These are phyloP conservation scores for Stephania cephalantha DNA, from an alignment of 164 flowering plant genomes.

Conservation along the genomic window DNA sequence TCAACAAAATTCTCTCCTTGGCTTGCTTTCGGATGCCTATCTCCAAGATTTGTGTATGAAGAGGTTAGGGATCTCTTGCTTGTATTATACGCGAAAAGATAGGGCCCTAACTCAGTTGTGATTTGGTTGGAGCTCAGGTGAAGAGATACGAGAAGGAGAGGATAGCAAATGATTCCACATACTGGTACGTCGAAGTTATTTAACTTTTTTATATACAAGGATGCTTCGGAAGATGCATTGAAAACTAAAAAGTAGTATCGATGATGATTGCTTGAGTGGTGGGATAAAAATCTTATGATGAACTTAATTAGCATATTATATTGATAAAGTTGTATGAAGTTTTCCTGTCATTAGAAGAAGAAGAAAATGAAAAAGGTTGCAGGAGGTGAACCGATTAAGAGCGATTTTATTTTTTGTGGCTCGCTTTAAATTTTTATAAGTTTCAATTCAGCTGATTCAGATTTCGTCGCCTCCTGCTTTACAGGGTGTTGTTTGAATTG, in stretches of 20 bases:
- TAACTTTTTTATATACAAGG: neutral
- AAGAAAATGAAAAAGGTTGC: neutral
- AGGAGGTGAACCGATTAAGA: neutral
- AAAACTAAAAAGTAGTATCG: neutral
- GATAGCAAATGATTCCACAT: conserved; percentile 77
- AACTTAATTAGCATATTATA: neutral
- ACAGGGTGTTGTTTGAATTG: conserved; percentile 91
- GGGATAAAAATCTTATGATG: neutral
- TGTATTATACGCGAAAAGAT: neutral
- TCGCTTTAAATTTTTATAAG: neutral
- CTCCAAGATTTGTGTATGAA: conserved; percentile 71
- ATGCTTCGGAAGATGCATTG: neutral
- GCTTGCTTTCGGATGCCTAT: conserved; percentile 87
- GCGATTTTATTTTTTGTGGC: neutral
- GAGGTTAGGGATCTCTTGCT: conserved; percentile 42
- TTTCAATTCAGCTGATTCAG: conserved; percentile 2
- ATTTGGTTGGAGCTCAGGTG: conserved; percentile 41
- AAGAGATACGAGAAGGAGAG: conserved; percentile 77
- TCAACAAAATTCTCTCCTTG: conserved; percentile 97
- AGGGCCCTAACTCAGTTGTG: conserved; percentile 4
- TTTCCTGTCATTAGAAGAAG: too few relatives aligned
- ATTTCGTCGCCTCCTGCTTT: conserved; percentile 3
- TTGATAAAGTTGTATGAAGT: neutral
- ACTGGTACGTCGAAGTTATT: conserved; percentile 48
- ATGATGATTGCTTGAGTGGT: neutral